Conservation (phyloP, 306 rosid genomes). For the Gastrolobium bilobum region DNA sequence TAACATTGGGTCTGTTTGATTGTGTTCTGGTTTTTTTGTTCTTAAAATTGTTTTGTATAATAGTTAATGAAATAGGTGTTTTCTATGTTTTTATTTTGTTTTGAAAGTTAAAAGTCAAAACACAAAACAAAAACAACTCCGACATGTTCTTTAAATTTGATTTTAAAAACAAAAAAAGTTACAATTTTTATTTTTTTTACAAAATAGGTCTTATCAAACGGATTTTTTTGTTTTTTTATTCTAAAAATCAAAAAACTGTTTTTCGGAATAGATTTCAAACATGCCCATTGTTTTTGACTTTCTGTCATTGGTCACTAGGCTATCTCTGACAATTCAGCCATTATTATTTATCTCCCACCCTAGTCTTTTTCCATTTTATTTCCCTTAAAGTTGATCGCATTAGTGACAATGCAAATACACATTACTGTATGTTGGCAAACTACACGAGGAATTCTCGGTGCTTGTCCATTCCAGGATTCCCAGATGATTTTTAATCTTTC, state of each 20-base stretch:
- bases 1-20: not conserved
- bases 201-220: too few relatives aligned
- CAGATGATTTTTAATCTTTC: not conserved
- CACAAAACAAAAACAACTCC: too few relatives aligned
- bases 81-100: too few relatives aligned
- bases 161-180: too few relatives aligned
- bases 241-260: too few relatives aligned
- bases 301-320: constrained; percentile 2
- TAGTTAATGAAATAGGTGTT: too few relatives aligned
- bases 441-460: not conserved
- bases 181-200: too few relatives aligned
- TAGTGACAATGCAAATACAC: not conserved
- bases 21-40: too few relatives aligned
- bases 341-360: not conserved
- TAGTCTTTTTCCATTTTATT: not conserved
- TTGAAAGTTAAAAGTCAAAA: too few relatives aligned
- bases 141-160: too few relatives aligned
- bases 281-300: not conserved
- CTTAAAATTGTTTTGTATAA: too few relatives aligned
- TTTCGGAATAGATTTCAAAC: too few relatives aligned
- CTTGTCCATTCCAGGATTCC: not conserved
- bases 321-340: not conserved
- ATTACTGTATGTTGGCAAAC: not conserved
- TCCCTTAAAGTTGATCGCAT: constrained; percentile 10
- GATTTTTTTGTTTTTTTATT: not conserved